phyloP scores from a whole-genome alignment of 2,329 filamentous ascomycete genomes.

The Ascochyta viciae-villosae region DNA sequence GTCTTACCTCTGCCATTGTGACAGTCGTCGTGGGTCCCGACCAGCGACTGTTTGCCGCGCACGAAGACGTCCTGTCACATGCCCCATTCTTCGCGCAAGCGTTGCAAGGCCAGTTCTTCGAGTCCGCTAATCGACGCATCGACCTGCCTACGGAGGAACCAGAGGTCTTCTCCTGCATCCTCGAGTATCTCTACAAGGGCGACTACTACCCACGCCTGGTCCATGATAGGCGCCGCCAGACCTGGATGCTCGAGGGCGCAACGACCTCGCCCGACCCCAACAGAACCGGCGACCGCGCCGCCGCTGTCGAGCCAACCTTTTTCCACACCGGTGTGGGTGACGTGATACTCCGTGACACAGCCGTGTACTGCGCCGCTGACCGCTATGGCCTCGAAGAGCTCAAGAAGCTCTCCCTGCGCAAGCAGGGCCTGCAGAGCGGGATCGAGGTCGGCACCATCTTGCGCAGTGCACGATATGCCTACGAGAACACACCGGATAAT shows the following conservation, averaged over 20 bases:
- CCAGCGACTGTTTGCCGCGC: constrained; percentile 89
- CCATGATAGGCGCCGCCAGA: constrained; percentile 83
- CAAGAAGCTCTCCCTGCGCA: constrained; percentile 88
- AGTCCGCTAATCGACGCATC: constrained; percentile 75
- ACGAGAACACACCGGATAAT: constrained; percentile 91
- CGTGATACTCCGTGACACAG: constrained; percentile 86
- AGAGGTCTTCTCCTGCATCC: constrained; percentile 89
- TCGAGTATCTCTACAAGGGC: constrained; percentile 97
- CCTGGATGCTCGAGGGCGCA: constrained; percentile 86
- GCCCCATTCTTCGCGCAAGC: constrained; percentile 83
- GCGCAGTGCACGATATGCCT: constrained; percentile 91
- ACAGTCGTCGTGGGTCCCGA: constrained; percentile 85
- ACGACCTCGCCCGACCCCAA: constrained; percentile 61
- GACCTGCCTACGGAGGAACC: constrained; percentile 81
- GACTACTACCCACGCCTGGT: constrained; percentile 92
- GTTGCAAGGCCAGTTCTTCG: constrained; percentile 75
- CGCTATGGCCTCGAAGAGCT: constrained; percentile 91
- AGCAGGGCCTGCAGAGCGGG: constrained; percentile 91
- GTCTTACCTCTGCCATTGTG: constrained; percentile 75
- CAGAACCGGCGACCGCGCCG: constrained; percentile 64
- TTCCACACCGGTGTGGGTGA: constrained; percentile 77
- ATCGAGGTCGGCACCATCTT: constrained; percentile 93
- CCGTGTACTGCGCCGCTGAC: constrained; percentile 91
- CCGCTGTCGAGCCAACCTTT: constrained; percentile 73
- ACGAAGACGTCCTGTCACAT: constrained; percentile 87